Base-by-base conservation (phyloP, 805 yeast genomes). In the Geotrichum ghanense region DNA sequence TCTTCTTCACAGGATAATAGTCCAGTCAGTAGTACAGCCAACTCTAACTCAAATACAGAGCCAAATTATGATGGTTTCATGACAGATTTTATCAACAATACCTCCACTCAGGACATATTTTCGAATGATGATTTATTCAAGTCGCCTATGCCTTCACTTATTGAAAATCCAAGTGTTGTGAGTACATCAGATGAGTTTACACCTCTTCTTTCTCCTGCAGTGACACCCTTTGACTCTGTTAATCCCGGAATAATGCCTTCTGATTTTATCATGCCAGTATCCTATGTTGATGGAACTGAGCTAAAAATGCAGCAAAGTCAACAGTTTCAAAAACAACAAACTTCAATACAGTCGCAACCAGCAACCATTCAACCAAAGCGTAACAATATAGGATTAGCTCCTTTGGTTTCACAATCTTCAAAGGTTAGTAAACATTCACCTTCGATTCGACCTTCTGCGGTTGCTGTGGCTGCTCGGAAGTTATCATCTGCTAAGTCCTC, bases 161-260 rank as follows among this genome's bases (percentile, higher is more conserved):
- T 31, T 16, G 37, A 31, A 31, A 9, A 5, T 19, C 16, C 37
- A 6, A 19, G 37, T 5, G 16, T 31, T 19, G 37, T 31, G 7
- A 31, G 16, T 12, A 31, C 37, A 5, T 31, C 37, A 6, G 37
- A 31, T 12, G 37, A 31, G 3, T 83, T 81, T 62, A 83, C 92
- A 1, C 92, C 94, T 0, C 68, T 83, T 50, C 75, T 81, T 1
- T 81, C 89, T 1, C 94, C 94, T 0, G 80, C 83, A 7, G 82
- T 78, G 14, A 76, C 87, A 2, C 87, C 87, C 1, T 55, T 72
- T 55, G 86, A 66, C 6, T 22, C 34, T 7, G 40, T 48, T 5
- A 42, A 26, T 17, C n/a, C 35, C 16, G 44, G 46, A 1, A 45
- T 20, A 9, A 31, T 47, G 16, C 19, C 45, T 12, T 50, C 53